These are phyloP conservation scores for Herpetomonas tarakana DNA, from an alignment of 208 protist species.

Conservation along the genomic window DNA sequence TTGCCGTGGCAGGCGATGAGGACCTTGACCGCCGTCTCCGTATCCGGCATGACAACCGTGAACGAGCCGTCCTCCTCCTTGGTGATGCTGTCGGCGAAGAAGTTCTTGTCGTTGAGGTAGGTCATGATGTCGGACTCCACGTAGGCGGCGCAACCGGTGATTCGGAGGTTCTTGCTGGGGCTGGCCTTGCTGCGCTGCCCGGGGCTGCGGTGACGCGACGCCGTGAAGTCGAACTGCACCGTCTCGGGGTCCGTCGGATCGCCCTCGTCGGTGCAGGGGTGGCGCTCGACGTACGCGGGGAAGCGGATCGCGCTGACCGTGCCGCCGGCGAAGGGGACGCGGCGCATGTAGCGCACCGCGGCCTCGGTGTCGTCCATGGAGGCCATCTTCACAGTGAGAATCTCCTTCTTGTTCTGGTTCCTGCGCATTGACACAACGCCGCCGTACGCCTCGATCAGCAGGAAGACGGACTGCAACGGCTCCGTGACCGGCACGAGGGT, in stretches of 20 bases:
- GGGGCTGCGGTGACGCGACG: constrained; percentile 82
- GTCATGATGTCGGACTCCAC: constrained; percentile 80
- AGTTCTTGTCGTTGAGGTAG: constrained; percentile 75
- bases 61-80: constrained; percentile 79
- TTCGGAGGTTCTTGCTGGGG: constrained; percentile 69
- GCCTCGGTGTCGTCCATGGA: constrained; percentile 73
- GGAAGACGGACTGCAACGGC: constrained; percentile 81
- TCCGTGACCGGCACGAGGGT: constrained; percentile 70
- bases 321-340: constrained; percentile 72
- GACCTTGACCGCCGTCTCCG: constrained; percentile 70
- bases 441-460: constrained; percentile 82
- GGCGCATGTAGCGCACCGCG: constrained; percentile 67
- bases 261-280: constrained; percentile 85
- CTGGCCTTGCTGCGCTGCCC: constrained; percentile 74
- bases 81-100: constrained; percentile 64
- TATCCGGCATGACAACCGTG: constrained; percentile 56
- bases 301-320: constrained; percentile 86
- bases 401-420: constrained; percentile 88
- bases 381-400: constrained; percentile 85
- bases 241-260: constrained; percentile 69
- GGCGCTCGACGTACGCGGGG: constrained; percentile 79
- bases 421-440: constrained; percentile 82
- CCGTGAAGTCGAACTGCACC: constrained; percentile 85
- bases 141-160: constrained; percentile 74
- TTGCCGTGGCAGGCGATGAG: constrained; percentile 82